Evolutionary conservation across 345 rosid genomes (phyloP), one percentile per base, ranked within the genome.

Genomic region (Turnera subulata): DNA sequence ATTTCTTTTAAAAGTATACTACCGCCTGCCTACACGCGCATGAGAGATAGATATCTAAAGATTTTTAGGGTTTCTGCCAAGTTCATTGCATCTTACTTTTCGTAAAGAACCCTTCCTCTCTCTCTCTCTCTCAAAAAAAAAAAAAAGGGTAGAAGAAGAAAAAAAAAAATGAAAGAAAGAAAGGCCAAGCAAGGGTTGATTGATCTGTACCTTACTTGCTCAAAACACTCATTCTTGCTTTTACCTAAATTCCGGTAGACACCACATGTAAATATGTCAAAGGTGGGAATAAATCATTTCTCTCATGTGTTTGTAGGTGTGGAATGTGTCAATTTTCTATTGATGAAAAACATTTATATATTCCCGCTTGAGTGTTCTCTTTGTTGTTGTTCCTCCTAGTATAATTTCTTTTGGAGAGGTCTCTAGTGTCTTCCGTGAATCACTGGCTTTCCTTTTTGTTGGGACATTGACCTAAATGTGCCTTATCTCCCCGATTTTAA

Each of bases 61-160:
- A 25, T 58, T 40, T 50, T 65, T 67, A 61, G 70, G 73, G 67
- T 67, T 76, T 65, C 68, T 60, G 58, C 55, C 65, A 79, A 68
- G 68, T 81, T 79, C 89, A 76, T 56, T 79, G 86, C 55, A 79
- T 73, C 75, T 64, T 71, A 61, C 80, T 76, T 88, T 80, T 74
- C 91, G 87, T 82, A 73, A 76, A 74, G 69, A 84, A 81, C 66
- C 63, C 58, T 69, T 75, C 66, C 18, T 46, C 37, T 12, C 11
- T 21, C 43, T 50, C 14, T 40, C 53, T 44, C 62, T 46, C 44
- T 60, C 51, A 43, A 60, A 64, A 65, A 65, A 55, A 62, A 49
- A 56, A 62, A 62, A 64, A 29, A 26, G 40, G 14, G 11, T 40
- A 3, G 11, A 40, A 40, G 8, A 29, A 29, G 35, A 8, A 29